Base-by-base conservation (phyloP, 225 moss, liverwort and hornwort species). In the Pleurozium schreberi region DNA sequence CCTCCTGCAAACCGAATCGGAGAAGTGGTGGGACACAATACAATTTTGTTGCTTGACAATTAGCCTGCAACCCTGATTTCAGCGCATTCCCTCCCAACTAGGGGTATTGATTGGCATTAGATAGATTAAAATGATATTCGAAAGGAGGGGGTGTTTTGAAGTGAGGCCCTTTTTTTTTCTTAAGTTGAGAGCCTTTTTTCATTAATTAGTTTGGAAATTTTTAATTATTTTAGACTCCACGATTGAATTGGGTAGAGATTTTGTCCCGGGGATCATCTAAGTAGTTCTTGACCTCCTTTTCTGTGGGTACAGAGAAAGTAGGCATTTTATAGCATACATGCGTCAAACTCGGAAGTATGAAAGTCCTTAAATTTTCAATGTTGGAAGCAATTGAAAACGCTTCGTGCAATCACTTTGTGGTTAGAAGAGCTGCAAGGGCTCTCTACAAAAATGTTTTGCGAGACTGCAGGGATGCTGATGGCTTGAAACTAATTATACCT, bases 11-110 rank as follows among this genome's bases (percentile, higher is more conserved):
- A 79, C 80, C 81, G 0, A 62, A 75, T 25, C 7, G 65, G 87
- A 89, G 89, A 91, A 93, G 91, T 75, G 92, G 89, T 93, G 86
- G 75, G 83, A 92, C 79, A 75, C 82, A 60, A n/a, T n/a, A 61
- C 82, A 82, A 47, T 82, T 82, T 15, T 82, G 43, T 93, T 91
- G 92, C 92, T 88, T 75, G 49, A 50, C 68, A 87, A 92, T 82
- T 75, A 74, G 89, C n/a, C n/a, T n/a, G 88, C 91, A 87, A 88
- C 87, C 92, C 78, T 79, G 55, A 88, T 82, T 92, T 92, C 88
- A 84, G 86, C 86, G 45, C 91, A 84, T 50, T 49, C 84, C 92
- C 90, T 85, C 18, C n/a, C n/a, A 5, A 85, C 18, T 43, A 45
- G 64, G 40, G 42, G 19, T 65, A 52, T 84, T 79, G 63, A 52